Evolutionary conservation across 495 filamentous ascomycete species (phyloP).

Genomic region (Cercophora scortea): DNA sequence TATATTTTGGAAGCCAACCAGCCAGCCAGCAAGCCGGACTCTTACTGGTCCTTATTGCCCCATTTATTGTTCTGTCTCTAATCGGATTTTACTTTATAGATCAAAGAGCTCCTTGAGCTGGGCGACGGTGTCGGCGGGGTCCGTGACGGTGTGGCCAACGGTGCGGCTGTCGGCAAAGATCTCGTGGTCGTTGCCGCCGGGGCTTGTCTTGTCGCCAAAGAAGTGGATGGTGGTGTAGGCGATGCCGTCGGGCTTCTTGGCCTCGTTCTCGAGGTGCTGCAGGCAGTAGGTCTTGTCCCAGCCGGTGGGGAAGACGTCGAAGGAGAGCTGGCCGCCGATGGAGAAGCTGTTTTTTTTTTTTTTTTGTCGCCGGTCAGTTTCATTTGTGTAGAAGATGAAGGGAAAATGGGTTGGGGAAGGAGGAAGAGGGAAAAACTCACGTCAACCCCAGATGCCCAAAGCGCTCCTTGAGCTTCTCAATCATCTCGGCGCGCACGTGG

Average conservation of each 20-base stretch:
- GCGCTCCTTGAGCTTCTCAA: slow-evolving; percentile 65
- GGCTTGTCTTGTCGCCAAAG: slow-evolving; percentile 89
- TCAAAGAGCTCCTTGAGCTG: slow-evolving; percentile 73
- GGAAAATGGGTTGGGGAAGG: not conserved
- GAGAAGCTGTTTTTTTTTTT: slow-evolving; percentile 50
- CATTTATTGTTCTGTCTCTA: not conserved
- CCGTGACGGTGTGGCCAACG: slow-evolving; percentile 72
- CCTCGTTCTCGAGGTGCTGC: slow-evolving; percentile 76
- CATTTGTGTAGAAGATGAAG: not conserved
- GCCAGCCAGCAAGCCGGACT: no score
- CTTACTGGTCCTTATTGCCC: no score
- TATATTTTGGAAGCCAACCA: no score
- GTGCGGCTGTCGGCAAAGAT: slow-evolving; percentile 77
- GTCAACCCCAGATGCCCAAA: slow-evolving; percentile 81
- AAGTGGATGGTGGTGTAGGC: slow-evolving; percentile 88
- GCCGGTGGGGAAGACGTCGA: slow-evolving; percentile 92
- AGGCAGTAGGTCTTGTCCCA: slow-evolving; percentile 99
- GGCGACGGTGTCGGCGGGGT: slow-evolving; percentile 71
- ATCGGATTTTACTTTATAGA: slow-evolving; percentile 32
- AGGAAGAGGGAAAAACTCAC: slow-evolving; percentile 40
- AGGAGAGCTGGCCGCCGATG: slow-evolving; percentile 94
- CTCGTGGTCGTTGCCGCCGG: slow-evolving; percentile 92
- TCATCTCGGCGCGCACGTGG: slow-evolving; percentile 63
- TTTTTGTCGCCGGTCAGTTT: not conserved
- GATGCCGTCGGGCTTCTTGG: slow-evolving; percentile 55